Evolutionary conservation across 2,329 filamentous ascomycete genomes (phyloP).

Genomic region (Atkinsonella hypoxylon): DNA sequence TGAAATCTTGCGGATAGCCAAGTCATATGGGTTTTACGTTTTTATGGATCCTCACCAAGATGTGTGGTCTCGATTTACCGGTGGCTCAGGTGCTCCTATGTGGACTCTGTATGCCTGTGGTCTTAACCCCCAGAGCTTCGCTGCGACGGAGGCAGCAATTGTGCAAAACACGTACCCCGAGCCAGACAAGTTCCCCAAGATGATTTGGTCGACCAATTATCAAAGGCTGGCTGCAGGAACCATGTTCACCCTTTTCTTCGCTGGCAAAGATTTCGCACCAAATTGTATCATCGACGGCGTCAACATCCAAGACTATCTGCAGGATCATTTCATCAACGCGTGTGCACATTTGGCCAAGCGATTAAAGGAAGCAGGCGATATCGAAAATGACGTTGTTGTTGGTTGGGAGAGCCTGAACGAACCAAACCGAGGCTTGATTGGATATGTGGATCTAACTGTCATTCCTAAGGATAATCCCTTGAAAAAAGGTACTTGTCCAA

Average conservation of each 20-base stretch:
- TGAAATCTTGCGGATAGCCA: conserved; percentile 68
- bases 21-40: conserved; percentile 84
- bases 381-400: conserved; percentile 77
- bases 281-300: conserved; percentile 90
- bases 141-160: conserved; percentile 77
- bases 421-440: conserved; percentile 78
- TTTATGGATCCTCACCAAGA: conserved; percentile 99
- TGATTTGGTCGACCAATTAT: conserved; percentile 99
- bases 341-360: conserved; percentile 69
- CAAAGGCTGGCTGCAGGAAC: conserved; percentile 74
- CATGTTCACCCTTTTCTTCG: conserved; percentile 92
- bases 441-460: conserved; percentile 66
- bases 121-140: conserved; percentile 75
- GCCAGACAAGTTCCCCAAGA: conserved; percentile 81
- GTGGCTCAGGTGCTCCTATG: conserved; percentile 90
- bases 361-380: conserved; percentile 80
- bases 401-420: conserved; percentile 98
- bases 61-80: conserved; percentile 92
- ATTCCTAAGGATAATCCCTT: conserved; percentile 82
- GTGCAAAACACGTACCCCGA: conserved; percentile 91
- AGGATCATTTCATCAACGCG: conserved; percentile 72
- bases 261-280: conserved; percentile 79
- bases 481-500: conserved; percentile 86
- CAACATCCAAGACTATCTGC: conserved; percentile 94
- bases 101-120: conserved; percentile 96